Evolutionary conservation across 176 grass and related monocot genomes (phyloP).

Genomic region (Musa schizocarpa): DNA sequence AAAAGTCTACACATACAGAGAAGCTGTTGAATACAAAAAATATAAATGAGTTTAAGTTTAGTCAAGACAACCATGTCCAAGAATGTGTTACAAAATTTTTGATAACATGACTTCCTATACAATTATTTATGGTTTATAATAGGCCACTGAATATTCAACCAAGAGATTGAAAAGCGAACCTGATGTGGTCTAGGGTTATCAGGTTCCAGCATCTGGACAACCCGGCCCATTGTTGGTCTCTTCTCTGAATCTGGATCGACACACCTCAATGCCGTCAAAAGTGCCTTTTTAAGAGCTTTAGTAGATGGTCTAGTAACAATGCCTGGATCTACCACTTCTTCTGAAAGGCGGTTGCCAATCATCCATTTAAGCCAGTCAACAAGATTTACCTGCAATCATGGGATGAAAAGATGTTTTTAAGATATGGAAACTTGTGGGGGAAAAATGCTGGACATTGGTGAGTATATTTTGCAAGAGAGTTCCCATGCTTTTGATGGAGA

Average conservation of each 20-base stretch:
- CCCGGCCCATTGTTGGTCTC: constrained; percentile 11
- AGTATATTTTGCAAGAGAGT: too few species aligned
- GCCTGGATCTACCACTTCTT: constrained; percentile 12
- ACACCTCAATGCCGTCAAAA: constrained; percentile 5
- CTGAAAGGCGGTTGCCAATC: constrained; percentile 10
- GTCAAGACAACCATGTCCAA: too few species aligned
- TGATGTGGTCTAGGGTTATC: background rate
- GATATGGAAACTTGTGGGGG: background rate
- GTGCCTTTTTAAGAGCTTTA: constrained; percentile 17
- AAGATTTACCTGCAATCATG: constrained; percentile 17
- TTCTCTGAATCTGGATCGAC: constrained; percentile 20
- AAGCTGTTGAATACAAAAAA: too few species aligned
- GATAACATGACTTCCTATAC: background rate
- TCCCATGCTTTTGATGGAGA: too few species aligned
- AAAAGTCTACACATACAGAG: too few species aligned
- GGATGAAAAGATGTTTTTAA: background rate
- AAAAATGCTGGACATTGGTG: background rate
- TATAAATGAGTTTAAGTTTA: too few species aligned
- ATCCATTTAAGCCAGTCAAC: constrained; percentile 24
- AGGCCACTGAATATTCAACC: background rate
- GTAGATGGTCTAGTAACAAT: constrained; percentile 9
- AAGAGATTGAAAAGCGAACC: constrained; percentile 6
- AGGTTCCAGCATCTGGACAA: constrained; percentile 17
- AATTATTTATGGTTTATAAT: background rate
- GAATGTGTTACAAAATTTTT: too few species aligned